Percentiles rank a stretch among this genome's conserved stretches.
These are phyloP conservation scores for Alternaria alternata DNA, from an alignment of 2,329 filamentous ascomycete species.

Conservation along the genomic window DNA sequence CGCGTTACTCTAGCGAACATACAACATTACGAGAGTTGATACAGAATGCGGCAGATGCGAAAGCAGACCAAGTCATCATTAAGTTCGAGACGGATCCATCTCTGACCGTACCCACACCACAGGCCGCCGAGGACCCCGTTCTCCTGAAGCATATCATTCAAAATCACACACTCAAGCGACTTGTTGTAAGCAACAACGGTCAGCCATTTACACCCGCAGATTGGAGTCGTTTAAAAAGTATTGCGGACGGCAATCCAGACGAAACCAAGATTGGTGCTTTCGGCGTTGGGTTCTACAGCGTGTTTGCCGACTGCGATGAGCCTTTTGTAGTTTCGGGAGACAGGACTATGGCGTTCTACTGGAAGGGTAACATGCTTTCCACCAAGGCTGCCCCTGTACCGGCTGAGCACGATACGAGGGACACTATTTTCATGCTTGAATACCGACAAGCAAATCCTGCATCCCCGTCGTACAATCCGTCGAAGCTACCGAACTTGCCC, in stretches of 20 bases:
- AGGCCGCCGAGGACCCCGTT: constrained; percentile 71
- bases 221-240: constrained; percentile 92
- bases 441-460: constrained; percentile 79
- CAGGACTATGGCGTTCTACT: constrained; percentile 98
- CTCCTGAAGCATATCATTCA: constrained; percentile 82
- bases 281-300: constrained; percentile 97
- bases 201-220: constrained; percentile 87
- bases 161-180: constrained; percentile 83
- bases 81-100: constrained; percentile 93
- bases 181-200: constrained; percentile 94
- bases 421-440: constrained; percentile 94
- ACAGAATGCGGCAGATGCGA: constrained; percentile 97
- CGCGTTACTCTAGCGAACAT: constrained; percentile 96
- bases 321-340: constrained; percentile 93
- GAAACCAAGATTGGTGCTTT: constrained; percentile 99
- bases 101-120: constrained; percentile 73
- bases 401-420: constrained; percentile 68
- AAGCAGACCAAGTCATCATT: constrained; percentile 86
- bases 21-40: constrained; percentile 87
- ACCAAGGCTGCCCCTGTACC: constrained; percentile 84
- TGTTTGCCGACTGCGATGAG: constrained; percentile 97
- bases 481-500: constrained; percentile 83
- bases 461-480: constrained; percentile 55
- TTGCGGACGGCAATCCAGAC: constrained; percentile 98
- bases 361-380: constrained; percentile 98